These are phyloP conservation scores for Kazachstania sp. DNA, from an alignment of 1,139 yeast genomes.

Conservation along the genomic window DNA sequence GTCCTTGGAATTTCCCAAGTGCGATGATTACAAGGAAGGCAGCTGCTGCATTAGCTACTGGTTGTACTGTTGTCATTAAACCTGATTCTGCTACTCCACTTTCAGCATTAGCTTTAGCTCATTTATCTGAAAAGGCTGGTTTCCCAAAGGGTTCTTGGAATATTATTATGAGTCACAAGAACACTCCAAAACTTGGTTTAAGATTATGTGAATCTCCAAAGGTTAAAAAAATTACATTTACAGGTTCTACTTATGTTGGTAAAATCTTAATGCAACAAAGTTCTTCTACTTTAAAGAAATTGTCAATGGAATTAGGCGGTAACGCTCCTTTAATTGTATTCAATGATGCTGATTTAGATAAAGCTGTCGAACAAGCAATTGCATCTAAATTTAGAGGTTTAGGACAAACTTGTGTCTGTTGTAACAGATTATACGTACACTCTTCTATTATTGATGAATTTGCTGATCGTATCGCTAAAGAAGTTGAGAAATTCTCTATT, in stretches of 20 bases:
- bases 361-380: constrained; percentile 65
- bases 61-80: constrained; percentile 82
- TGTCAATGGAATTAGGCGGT: constrained; percentile 86
- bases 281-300: constrained; percentile 68
- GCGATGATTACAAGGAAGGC: constrained; percentile 91
- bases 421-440: constrained; percentile 66
- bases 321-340: constrained; percentile 89
- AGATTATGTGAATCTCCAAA: constrained; percentile 59
- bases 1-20: constrained; percentile 95
- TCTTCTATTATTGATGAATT: constrained; percentile 54
- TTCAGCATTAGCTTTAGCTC: constrained; percentile 73
- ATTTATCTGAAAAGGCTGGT: constrained; percentile 69
- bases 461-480: constrained; percentile 40
- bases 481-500: constrained; percentile 47
- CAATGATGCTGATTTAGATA: constrained; percentile 70
- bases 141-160: constrained; percentile 81
- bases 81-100: constrained; percentile 90
- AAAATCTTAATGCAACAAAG: constrained; percentile 71
- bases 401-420: constrained; percentile 81
- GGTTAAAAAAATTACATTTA: constrained; percentile 73
- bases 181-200: constrained; percentile 53
- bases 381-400: constrained; percentile 64
- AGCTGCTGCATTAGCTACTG: constrained; percentile 89
- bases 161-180: constrained; percentile 51
- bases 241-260: constrained; percentile 86